Evolutionary conservation across 164 flowering plant genomes (phyloP).

Genomic region (Vitis rotundifolia): DNA sequence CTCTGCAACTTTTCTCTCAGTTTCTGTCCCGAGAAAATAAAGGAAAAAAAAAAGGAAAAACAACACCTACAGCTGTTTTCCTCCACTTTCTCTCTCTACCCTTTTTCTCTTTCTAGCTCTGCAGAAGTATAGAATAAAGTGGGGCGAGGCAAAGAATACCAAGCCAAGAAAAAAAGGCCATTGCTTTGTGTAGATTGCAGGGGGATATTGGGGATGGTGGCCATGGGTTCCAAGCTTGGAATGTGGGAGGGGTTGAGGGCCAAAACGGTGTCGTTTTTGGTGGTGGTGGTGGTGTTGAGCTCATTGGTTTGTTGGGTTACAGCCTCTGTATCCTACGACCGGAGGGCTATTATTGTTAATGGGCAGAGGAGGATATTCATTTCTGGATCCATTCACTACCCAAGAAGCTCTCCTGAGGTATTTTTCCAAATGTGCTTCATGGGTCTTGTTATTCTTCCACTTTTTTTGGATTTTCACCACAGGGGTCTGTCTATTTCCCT

Average conservation of each 20-base stretch:
- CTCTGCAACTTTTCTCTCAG: neutral
- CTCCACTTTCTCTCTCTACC: neutral
- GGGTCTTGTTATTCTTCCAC: slow-evolving; percentile 10
- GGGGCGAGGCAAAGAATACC: slow-evolving; percentile 14
- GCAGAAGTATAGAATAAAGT: slow-evolving; percentile 34
- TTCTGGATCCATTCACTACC: slow-evolving; percentile 72
- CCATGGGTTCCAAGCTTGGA: too few relatives aligned
- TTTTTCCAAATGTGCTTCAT: slow-evolving; percentile 29
- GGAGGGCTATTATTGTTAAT: slow-evolving; percentile 43
- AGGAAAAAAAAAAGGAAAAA: neutral
- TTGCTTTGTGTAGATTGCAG: slow-evolving; percentile 14
- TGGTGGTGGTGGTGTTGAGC: slow-evolving; percentile 13
- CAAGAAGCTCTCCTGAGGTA: slow-evolving; percentile 73
- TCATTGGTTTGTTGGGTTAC: slow-evolving; percentile 10
- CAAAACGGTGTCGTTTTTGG: too few relatives aligned
- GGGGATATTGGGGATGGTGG: too few relatives aligned
- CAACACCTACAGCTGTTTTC: slow-evolving; percentile 1
- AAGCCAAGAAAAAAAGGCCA: slow-evolving; percentile 10
- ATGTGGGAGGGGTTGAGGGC: too few relatives aligned
- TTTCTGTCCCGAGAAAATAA: slow-evolving; percentile 35
- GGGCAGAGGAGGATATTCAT: slow-evolving; percentile 53
- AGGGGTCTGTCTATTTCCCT: slow-evolving; percentile 3
- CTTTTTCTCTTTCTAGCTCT: slow-evolving; percentile 4
- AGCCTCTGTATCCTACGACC: slow-evolving; percentile 54
- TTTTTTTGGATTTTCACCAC: neutral